Evolutionary conservation across 805 yeast species (phyloP), one percentile per base, ranked within the genome.

Genomic region (Barnettozyma vustinii): DNA sequence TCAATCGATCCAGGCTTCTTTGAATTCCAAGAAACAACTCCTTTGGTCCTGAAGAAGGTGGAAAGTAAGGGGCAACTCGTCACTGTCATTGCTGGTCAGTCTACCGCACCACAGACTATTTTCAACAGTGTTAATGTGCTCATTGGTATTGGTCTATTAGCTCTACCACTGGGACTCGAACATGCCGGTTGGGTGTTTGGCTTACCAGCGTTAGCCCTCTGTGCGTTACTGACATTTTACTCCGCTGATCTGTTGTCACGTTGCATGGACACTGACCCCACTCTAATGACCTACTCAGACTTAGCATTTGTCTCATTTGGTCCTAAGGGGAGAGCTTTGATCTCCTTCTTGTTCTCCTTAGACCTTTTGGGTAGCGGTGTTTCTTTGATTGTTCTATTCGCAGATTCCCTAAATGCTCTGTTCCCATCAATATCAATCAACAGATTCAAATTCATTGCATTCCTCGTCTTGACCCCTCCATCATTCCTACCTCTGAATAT

Each of bases 221-320:
- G 91, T 62, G 94, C 94, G 1, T 44, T 70, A 12, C 67, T 81
- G 26, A 89, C 96, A 2, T 83, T 76, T 56, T 81, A 88, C 73
- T 83, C 94, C 2, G 96, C 96, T 9, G 74, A 75, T 6, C 69
- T 88, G 45, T 71, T 90, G 50, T 83, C 92, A 13, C 74, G 77
- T 51, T 82, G 96, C 55, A 75, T 89, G 75, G 89, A 84, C 53
- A 83, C 89, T 1, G 94, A 89, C 67, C 83, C 78, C 15, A 83
- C 94, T 0, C 68, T 89, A 46, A 81, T 84, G 73, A 86, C 96
- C 0, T 90, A 89, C 64, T 95, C 96, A 0, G 97, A 90, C 68
- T 72, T 90, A 44, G 96, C 95, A 4, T 83, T 79, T 58, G 87
- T 88, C n/a, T 86, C 91, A 0, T 88, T 84, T 61, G 96, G 96